Percentiles rank a stretch among this genome's conserved stretches.
These are phyloP conservation scores for Solanum bulbocastanum DNA, from an alignment of 257 asterid species.

Conservation along the genomic window DNA sequence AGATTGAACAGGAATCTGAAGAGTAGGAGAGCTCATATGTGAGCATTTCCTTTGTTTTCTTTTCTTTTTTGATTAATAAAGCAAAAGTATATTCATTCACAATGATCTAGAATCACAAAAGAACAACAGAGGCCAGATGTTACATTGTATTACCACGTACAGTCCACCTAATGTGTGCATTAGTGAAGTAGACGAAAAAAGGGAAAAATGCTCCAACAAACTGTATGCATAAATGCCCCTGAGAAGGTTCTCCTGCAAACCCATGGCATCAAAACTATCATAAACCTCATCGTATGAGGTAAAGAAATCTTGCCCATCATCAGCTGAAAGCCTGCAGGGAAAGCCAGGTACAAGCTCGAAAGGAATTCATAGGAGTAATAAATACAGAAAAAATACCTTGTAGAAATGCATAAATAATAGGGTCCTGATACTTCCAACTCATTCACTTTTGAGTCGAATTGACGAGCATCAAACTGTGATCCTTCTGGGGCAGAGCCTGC, in stretches of 20 bases:
- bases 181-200: not conserved
- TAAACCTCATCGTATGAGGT: not conserved
- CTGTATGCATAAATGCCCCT: slow-evolving; percentile 3
- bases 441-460: not conserved
- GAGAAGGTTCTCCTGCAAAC: slow-evolving; percentile 1
- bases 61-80: not conserved
- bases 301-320: not conserved
- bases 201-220: not conserved
- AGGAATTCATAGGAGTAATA: not conserved
- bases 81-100: not conserved
- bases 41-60: not conserved
- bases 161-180: not conserved
- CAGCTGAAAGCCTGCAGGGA: not conserved
- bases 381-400: not conserved
- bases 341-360: not conserved
- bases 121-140: not conserved
- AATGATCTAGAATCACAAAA: not conserved
- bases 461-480: not conserved
- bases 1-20: not conserved
- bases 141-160: not conserved
- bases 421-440: not conserved
- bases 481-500: not conserved
- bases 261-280: not conserved
- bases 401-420: not conserved
- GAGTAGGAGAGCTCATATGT: not conserved